Evolutionary conservation across 768 basidiomycete species (phyloP).

Genomic region (Tulasnella sp.): DNA sequence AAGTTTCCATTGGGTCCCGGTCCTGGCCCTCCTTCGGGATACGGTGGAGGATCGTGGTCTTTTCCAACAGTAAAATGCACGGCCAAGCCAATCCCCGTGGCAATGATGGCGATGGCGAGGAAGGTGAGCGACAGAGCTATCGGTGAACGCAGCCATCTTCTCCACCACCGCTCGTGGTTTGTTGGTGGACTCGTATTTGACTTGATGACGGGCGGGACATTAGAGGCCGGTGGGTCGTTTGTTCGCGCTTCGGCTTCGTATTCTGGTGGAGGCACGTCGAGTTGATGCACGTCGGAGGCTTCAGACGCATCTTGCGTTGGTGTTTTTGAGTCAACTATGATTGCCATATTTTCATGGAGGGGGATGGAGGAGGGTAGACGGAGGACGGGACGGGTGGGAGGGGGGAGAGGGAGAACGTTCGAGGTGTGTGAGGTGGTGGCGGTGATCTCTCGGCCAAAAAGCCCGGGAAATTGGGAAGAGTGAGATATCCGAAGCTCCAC

Average conservation of each 20-base stretch:
- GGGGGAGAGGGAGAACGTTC: not conserved
- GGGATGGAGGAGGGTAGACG: not conserved
- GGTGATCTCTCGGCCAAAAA: conserved; percentile 13
- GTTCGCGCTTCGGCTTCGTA: not conserved
- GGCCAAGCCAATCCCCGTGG: not conserved
- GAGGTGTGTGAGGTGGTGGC: not conserved
- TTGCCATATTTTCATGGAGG: conserved; percentile 2
- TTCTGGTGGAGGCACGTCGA: conserved; percentile 7
- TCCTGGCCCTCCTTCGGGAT: not conserved
- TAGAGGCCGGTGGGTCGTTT: not conserved
- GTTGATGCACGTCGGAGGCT: not conserved
- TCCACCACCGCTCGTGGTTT: conserved; percentile 3
- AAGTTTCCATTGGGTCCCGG: not conserved
- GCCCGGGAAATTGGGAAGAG: conserved; percentile 3
- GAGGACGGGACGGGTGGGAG: not conserved
- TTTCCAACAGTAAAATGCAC: not conserved
- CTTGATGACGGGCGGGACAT: not conserved
- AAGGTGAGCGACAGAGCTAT: not conserved
- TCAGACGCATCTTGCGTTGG: not conserved
- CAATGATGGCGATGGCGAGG: not conserved
- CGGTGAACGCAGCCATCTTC: conserved; percentile 1
- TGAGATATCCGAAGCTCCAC: conserved; percentile 11
- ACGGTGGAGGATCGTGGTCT: not conserved
- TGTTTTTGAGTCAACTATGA: conserved; percentile 2
- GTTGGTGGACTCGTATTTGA: not conserved